Evolutionary conservation across 768 basidiomycete genomes (phyloP).

Genomic region (Sporobolomyces pararoseus): DNA sequence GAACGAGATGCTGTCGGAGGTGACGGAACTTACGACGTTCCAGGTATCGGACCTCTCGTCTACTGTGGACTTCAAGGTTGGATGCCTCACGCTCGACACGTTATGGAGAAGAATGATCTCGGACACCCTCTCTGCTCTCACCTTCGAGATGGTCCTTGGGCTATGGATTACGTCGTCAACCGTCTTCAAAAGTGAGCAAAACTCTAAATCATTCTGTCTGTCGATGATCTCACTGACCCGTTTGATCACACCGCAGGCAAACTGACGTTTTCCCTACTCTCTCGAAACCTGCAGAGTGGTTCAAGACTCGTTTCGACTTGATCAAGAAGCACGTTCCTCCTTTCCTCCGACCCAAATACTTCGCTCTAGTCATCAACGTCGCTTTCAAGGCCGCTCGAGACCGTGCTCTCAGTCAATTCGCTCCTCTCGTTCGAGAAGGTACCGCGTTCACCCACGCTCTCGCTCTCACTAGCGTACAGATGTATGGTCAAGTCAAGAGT

Average conservation of each 20-base stretch:
- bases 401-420: conserved; percentile 77
- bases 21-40: conserved; percentile 77
- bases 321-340: conserved; percentile 70
- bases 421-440: conserved; percentile 78
- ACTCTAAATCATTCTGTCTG: conserved; percentile 50
- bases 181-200: conserved; percentile 65
- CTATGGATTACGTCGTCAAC: conserved; percentile 76
- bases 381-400: conserved; percentile 88
- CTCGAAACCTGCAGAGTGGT: conserved; percentile 69
- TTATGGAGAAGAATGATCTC: conserved; percentile 86
- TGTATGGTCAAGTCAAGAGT: conserved; percentile 84
- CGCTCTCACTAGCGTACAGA: conserved; percentile 63
- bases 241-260: conserved; percentile 47
- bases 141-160: conserved; percentile 83
- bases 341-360: conserved; percentile 93
- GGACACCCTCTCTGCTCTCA: conserved; percentile 88
- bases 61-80: conserved; percentile 97
- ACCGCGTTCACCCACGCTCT: conserved; percentile 86
- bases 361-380: conserved; percentile 80
- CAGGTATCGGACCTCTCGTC: conserved; percentile 66
- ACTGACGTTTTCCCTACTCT: conserved; percentile 64
- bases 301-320: conserved; percentile 78
- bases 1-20: conserved; percentile 78
- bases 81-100: conserved; percentile 80
- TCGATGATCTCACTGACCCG: conserved; percentile 25